Evolutionary conservation across 1,284 basidiomycete species (phyloP).

Genomic region (Tilletia walkeri): DNA sequence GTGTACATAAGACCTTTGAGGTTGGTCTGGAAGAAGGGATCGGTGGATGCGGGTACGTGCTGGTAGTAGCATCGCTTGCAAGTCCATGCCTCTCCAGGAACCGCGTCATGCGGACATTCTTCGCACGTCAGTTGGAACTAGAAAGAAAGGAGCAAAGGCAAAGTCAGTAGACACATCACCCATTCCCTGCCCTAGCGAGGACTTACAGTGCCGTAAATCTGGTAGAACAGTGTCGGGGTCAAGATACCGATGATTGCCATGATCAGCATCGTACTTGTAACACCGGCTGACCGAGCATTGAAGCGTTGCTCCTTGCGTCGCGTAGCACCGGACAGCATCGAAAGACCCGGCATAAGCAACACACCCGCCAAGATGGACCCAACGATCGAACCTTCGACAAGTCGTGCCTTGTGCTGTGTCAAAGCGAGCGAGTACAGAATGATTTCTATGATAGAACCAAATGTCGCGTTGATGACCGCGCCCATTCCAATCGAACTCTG

Average conservation of each 20-base stretch:
- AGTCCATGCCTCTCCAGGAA: constrained; percentile 63
- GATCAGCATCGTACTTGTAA: constrained; percentile 98
- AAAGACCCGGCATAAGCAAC: constrained; percentile 90
- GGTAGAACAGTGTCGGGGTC: constrained; percentile 95
- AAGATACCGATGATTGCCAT: constrained; percentile 99
- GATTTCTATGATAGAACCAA: constrained; percentile 97
- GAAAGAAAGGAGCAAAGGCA: constrained; percentile 14
- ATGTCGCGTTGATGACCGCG: constrained; percentile 98
- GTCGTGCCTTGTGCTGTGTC: constrained; percentile 80
- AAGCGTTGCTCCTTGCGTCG: constrained; percentile 93
- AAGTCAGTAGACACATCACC: too few relatives aligned
- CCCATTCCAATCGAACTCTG: constrained; percentile 99
- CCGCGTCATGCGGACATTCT: constrained; percentile 68
- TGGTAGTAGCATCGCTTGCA: constrained; percentile 93
- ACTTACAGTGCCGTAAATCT: constrained; percentile 93
- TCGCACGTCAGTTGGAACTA: constrained; percentile 90
- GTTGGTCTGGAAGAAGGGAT: constrained; percentile 94
- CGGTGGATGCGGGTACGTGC: constrained; percentile 84
- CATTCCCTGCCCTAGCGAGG: too few relatives aligned
- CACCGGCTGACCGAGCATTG: constrained; percentile 95
- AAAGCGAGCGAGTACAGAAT: constrained; percentile 88
- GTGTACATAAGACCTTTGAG: constrained; percentile 93
- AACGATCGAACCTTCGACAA: constrained; percentile 96
- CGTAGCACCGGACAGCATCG: constrained; percentile 93
- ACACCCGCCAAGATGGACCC: constrained; percentile 92